Conservation (phyloP, 1,284 basidiomycete species). For the Melampsora americana region DNA sequence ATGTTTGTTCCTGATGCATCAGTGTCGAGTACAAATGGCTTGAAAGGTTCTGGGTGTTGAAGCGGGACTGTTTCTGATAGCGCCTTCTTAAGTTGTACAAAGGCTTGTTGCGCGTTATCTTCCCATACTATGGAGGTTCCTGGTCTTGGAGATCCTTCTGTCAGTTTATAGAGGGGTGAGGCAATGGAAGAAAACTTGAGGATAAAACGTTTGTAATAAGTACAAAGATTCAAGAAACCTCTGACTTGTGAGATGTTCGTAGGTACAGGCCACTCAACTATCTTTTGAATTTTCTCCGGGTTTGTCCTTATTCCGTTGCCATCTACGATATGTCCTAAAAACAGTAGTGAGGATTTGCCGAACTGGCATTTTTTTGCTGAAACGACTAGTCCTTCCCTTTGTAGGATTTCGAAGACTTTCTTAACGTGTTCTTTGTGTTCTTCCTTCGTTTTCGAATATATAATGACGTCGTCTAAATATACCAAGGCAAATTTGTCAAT, state of each 20-base stretch:
- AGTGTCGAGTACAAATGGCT: no score
- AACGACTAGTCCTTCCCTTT: no score
- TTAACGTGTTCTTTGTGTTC: not conserved
- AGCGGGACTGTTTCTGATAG: not conserved
- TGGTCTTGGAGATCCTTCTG: constrained; percentile 4
- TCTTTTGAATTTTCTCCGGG: not conserved
- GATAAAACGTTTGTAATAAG: constrained; percentile 18
- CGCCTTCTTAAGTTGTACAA: not conserved
- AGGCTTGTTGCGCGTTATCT: no score
- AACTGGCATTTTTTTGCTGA: not conserved
- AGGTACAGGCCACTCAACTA: no score
- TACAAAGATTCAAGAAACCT: no score
- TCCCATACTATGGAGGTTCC: not conserved
- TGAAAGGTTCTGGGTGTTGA: constrained; percentile 15
- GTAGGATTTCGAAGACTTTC: constrained; percentile 3
- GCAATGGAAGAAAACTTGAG: constrained; percentile 2
- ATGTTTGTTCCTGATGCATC: constrained; percentile 17
- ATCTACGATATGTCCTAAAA: constrained; percentile 14
- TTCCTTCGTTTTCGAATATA: not conserved
- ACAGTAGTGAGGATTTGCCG: not conserved
- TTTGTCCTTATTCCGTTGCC: not conserved
- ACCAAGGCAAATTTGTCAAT: constrained; percentile 7
- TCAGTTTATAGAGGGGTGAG: constrained; percentile 6
- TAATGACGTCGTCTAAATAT: constrained; percentile 9
- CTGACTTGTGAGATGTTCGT: no score